Percentiles rank a stretch among this genome's conserved stretches.
Evolutionary conservation across 305 asterid species (phyloP).

Genomic region (Vinca major): DNA sequence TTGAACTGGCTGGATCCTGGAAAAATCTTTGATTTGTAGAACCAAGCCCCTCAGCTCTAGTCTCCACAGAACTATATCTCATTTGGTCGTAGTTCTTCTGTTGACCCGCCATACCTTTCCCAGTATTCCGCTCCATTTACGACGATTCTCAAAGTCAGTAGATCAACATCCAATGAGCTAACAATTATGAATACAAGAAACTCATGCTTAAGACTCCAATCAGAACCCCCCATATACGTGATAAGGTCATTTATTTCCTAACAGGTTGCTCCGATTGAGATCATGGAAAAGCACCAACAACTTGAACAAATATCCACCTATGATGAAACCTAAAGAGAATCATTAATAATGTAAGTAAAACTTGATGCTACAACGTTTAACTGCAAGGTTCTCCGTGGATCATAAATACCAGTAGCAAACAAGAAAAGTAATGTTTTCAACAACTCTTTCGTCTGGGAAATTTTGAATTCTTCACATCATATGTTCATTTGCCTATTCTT

Average conservation of each 20-base stretch:
- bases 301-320: conserved; percentile 16
- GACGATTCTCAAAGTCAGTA: conserved; percentile 11
- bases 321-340: conserved; percentile 24
- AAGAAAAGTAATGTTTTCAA: neutral
- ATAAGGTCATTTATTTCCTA: conserved; percentile 28
- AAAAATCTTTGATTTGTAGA: conserved; percentile 45
- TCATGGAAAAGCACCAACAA: conserved; percentile 7
- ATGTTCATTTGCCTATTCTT: neutral
- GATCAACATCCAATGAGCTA: neutral
- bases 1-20: conserved; percentile 57
- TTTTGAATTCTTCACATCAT: neutral
- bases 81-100: conserved; percentile 42
- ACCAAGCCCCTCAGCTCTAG: conserved; percentile 49
- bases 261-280: conserved; percentile 22
- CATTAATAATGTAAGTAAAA: conserved; percentile 21
- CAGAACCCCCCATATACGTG: conserved; percentile 37
- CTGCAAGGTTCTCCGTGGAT: neutral
- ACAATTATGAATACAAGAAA: neutral
- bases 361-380: neutral
- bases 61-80: conserved; percentile 41
- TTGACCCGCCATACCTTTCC: conserved; percentile 42
- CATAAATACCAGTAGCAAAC: neutral
- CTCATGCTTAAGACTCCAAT: conserved; percentile 27
- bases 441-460: neutral
- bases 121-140: conserved; percentile 49